Evolutionary conservation across 306 rosid genomes (phyloP).

Genomic region (Vachellia collinsii): DNA sequence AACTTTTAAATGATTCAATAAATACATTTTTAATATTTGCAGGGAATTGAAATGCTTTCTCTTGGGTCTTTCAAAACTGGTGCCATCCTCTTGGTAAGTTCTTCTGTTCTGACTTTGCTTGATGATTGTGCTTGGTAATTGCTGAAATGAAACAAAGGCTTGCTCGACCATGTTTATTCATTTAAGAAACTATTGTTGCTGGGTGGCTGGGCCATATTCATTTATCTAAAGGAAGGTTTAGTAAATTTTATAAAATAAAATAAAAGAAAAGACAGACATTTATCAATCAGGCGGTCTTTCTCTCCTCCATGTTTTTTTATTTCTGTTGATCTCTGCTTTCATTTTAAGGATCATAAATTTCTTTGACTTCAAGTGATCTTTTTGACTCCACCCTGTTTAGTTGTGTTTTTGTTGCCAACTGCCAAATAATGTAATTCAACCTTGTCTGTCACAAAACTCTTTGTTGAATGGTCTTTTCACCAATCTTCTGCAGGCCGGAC

Average conservation of each 20-base stretch:
- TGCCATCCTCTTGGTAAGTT: slow-evolving; percentile 92
- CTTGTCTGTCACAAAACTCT: background rate
- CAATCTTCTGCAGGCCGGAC: slow-evolving; percentile 74
- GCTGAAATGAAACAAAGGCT: background rate
- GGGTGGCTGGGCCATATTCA: background rate
- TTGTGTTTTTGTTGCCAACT: background rate
- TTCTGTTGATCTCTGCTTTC: background rate
- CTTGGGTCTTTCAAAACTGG: slow-evolving; percentile 99
- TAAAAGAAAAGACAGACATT: background rate
- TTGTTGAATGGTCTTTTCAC: slow-evolving; percentile 15
- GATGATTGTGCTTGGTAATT: slow-evolving; percentile 5
- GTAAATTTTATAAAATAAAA: background rate
- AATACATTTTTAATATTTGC: slow-evolving; percentile 38
- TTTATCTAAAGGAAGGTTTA: background rate
- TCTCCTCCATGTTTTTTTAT: background rate
- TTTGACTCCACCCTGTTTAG: slow-evolving; percentile 4
- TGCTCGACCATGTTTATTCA: background rate
- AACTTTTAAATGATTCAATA: slow-evolving; percentile 21
- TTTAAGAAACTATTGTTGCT: background rate
- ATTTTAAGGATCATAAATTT: background rate
- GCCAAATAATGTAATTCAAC: background rate
- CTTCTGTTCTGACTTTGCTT: background rate
- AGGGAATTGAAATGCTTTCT: slow-evolving; percentile 99
- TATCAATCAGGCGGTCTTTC: background rate
- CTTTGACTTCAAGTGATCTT: background rate